Conservation (phyloP, 805 yeast genomes). For the Starmera caribaea region DNA sequence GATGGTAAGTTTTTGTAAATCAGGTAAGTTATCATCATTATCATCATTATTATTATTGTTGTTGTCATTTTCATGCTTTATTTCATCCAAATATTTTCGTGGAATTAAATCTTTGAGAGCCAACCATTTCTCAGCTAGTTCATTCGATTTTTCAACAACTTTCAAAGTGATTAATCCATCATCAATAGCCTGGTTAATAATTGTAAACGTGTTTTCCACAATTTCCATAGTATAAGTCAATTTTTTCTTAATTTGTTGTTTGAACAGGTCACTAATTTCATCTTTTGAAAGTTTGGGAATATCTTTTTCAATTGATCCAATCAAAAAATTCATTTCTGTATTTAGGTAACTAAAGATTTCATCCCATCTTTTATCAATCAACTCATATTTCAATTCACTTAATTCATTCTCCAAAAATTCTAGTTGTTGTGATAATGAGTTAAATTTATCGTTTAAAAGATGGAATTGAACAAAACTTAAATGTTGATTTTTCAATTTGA, state of each 20-base stretch:
- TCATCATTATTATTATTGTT: background rate
- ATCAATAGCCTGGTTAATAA: slow-evolving; percentile 29
- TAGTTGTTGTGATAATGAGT: slow-evolving; percentile 29
- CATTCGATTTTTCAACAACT: slow-evolving; percentile 25
- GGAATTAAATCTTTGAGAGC: slow-evolving; percentile 11
- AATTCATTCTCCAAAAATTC: slow-evolving; percentile 31
- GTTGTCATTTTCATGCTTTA: slow-evolving; percentile 4
- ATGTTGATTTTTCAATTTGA: slow-evolving; percentile 21
- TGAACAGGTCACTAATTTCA: slow-evolving; percentile 9
- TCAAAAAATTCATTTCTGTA: slow-evolving; percentile 25
- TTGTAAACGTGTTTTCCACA: slow-evolving; percentile 28
- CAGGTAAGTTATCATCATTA: slow-evolving; percentile 2
- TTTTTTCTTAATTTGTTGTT: slow-evolving; percentile 21
- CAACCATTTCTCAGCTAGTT: slow-evolving; percentile 27
- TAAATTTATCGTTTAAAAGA: slow-evolving; percentile 28
- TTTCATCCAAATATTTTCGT: slow-evolving; percentile 12
- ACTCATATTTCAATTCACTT: slow-evolving; percentile 30
- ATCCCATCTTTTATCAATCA: slow-evolving; percentile 48
- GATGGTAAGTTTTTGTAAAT: slow-evolving; percentile 15
- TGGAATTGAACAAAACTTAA: slow-evolving; percentile 15
- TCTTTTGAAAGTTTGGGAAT: slow-evolving; percentile 15
- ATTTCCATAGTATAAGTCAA: slow-evolving; percentile 27
- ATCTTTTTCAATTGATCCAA: slow-evolving; percentile 19
- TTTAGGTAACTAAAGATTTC: slow-evolving; percentile 39
- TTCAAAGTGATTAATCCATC: slow-evolving; percentile 30